Conservation (phyloP, 495 filamentous ascomycete species). For the Neurospora terricola region DNA sequence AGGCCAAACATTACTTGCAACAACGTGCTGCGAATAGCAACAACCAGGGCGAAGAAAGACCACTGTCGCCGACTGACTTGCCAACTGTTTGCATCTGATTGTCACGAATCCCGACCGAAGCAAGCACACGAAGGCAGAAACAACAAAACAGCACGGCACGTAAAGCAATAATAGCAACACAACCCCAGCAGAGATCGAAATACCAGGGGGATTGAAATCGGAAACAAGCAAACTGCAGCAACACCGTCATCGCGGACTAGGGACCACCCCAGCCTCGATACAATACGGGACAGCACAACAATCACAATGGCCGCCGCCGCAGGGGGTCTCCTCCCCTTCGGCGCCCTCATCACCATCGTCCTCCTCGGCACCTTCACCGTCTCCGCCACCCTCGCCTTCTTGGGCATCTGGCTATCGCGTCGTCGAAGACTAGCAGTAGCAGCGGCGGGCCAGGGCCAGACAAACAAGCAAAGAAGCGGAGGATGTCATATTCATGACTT, state of each 20-base stretch:
- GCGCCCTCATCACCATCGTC: slow-evolving; percentile 8
- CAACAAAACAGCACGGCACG: background rate
- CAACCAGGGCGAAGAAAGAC: background rate
- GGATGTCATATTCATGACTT: background rate
- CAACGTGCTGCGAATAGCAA: background rate
- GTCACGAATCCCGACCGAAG: background rate
- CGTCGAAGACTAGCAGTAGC: background rate
- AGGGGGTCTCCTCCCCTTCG: slow-evolving; percentile 1
- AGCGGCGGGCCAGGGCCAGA: background rate
- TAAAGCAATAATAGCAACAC: background rate
- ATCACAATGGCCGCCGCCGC: background rate
- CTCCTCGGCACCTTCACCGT: slow-evolving; percentile 7
- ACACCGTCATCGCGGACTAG: background rate
- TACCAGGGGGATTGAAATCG: background rate
- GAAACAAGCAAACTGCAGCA: background rate
- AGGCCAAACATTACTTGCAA: background rate
- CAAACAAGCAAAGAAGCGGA: background rate
- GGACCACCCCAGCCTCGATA: background rate
- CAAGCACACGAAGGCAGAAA: background rate
- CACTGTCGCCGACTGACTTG: background rate
- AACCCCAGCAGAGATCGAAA: background rate
- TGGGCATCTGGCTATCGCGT: slow-evolving; percentile 10
- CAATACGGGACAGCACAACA: background rate
- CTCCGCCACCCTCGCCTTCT: background rate
- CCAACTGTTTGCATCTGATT: background rate